Evolutionary conservation across 345 rosid species (phyloP).

Genomic region (Eucalyptus polybractea): DNA sequence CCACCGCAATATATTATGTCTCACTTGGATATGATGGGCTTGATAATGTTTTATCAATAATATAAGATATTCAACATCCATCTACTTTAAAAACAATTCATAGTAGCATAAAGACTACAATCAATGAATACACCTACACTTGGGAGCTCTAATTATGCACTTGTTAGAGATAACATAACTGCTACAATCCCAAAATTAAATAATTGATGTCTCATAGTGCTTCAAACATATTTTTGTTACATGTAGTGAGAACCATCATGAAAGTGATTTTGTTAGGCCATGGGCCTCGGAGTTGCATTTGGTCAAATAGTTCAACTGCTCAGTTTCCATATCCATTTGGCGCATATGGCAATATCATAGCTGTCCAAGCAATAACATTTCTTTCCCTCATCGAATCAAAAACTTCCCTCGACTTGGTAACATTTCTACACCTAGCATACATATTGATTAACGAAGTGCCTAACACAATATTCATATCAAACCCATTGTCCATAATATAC

Average conservation of each 20-base stretch:
- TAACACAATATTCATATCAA: constrained; percentile 47
- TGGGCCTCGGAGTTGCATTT: constrained; percentile 27
- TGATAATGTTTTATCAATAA: accelerated
- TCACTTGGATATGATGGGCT: accelerated
- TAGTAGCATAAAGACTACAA: no score
- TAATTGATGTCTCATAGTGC: accelerated
- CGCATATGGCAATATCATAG: constrained; percentile 79
- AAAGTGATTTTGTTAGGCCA: constrained; percentile 57
- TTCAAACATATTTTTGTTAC: accelerated
- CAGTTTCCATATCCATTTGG: constrained; percentile 49
- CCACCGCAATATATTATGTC: accelerated
- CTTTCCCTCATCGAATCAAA: constrained; percentile 53
- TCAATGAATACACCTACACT: no score
- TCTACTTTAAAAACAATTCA: no score
- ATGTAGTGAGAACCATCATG: constrained; percentile 34
- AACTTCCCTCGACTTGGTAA: constrained; percentile 40
- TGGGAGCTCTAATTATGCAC: no score
- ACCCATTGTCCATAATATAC: constrained; percentile 9
- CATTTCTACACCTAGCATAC: constrained; percentile 68
- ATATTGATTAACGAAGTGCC: constrained; percentile 74
- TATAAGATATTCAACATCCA: no score
- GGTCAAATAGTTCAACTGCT: constrained; percentile 36
- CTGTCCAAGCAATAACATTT: constrained; percentile 71
- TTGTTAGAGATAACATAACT: accelerated
- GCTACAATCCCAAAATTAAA: no score